phyloP scores from a whole-genome alignment of 352 stramenopile species.

The Pythium insidiosum region DNA sequence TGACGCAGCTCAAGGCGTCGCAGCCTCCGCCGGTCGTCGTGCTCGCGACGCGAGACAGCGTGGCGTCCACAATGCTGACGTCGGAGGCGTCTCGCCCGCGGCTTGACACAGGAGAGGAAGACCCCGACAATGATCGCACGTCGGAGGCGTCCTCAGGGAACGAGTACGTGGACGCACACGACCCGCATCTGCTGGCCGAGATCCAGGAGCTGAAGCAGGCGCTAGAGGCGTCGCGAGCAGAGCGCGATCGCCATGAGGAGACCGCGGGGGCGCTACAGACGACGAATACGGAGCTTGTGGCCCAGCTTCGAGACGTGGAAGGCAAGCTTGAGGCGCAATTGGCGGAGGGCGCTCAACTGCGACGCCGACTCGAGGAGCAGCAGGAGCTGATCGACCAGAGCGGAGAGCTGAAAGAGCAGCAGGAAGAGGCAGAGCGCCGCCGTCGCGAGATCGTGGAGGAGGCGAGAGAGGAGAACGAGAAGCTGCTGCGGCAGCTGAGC shows the following conservation, averaged over 20 bases:
- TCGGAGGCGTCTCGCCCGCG: too few species aligned
- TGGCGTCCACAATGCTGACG: too few species aligned
- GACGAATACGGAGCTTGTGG: constrained; percentile 11
- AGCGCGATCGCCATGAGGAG: too few species aligned
- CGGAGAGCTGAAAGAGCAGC: constrained; percentile 9
- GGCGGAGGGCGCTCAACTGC: constrained; percentile 10
- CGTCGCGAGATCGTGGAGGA: constrained; percentile 11
- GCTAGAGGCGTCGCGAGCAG: too few species aligned
- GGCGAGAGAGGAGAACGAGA: constrained; percentile 16
- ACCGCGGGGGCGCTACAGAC: too few species aligned
- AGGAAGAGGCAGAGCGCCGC: constrained; percentile 12
- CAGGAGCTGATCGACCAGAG: constrained; percentile 1
- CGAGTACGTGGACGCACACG: constrained; percentile 49
- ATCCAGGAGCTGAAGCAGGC: constrained; percentile 40
- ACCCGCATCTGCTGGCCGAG: constrained; percentile 42
- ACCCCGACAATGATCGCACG: constrained; percentile 5
- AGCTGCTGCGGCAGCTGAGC: constrained; percentile 17
- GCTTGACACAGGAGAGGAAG: constrained; percentile 16
- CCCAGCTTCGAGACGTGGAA: constrained; percentile 3
- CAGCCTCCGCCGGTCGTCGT: constrained; percentile 7
- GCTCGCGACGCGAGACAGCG: constrained; percentile 9
- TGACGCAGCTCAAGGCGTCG: constrained; percentile 2
- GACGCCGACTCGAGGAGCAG: constrained; percentile 8
- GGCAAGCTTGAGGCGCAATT: constrained; percentile 8
- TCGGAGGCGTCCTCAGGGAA: constrained; percentile 46